Evolutionary conservation across 345 rosid species (phyloP).

Genomic region (Trapa incisa): DNA sequence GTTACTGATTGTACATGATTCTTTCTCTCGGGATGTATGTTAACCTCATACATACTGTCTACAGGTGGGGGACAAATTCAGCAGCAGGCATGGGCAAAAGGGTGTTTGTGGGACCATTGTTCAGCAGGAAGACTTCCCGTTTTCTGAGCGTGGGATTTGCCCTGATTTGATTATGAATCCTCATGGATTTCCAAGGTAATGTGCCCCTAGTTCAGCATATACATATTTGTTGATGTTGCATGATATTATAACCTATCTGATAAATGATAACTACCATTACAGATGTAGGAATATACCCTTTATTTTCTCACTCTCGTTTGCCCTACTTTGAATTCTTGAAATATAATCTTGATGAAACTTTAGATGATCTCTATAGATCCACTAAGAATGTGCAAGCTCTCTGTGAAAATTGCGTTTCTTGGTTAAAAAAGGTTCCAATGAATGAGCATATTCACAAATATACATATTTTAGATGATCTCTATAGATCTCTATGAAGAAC

Average conservation of each 20-base stretch:
- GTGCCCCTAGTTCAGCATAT: neutral
- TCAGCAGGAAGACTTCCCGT: slow-evolving; percentile 94
- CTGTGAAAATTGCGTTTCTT: neutral
- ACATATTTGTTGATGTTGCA: neutral
- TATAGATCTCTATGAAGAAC: neutral
- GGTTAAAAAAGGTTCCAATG: neutral
- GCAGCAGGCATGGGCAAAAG: slow-evolving; percentile 98
- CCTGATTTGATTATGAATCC: slow-evolving; percentile 97
- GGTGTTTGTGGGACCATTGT: slow-evolving; percentile 93
- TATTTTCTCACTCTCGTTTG: neutral
- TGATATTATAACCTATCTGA: neutral
- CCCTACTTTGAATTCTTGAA: neutral
- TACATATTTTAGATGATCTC: neutral
- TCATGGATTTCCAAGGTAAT: slow-evolving; percentile 94
- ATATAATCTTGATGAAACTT: neutral
- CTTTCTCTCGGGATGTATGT: slow-evolving; percentile 8
- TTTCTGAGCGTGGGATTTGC: slow-evolving; percentile 93
- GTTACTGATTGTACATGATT: slow-evolving; percentile 1
- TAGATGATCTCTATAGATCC: neutral
- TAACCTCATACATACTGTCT: slow-evolving; percentile 4
- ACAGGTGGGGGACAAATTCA: slow-evolving; percentile 91
- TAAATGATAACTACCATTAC: neutral
- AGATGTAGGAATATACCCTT: neutral
- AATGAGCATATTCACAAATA: neutral
- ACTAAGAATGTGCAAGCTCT: neutral